Conservation (phyloP, 495 filamentous ascomycete species). For the Daldinia childiae region DNA sequence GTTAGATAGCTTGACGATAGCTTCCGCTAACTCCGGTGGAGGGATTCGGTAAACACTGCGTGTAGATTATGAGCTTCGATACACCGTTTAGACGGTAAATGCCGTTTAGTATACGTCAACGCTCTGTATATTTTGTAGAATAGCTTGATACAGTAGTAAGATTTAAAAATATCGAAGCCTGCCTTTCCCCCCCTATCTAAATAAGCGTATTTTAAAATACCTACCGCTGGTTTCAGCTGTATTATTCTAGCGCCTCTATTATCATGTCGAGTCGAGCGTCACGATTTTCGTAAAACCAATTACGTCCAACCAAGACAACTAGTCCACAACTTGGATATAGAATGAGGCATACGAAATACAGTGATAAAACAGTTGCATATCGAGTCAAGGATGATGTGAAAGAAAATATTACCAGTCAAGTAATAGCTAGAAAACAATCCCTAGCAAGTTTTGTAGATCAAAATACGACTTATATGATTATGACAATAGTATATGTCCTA, state of each 20-base stretch:
- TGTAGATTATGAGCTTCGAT: not conserved
- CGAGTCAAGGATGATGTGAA: not conserved
- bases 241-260: not conserved
- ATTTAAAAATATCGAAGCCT: not conserved
- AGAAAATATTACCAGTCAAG: not conserved
- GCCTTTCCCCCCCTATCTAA: not conserved
- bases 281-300: not conserved
- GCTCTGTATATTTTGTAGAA: not conserved
- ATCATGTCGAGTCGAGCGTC: conserved; percentile 3
- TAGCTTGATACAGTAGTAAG: not conserved
- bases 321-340: not conserved
- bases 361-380: not conserved
- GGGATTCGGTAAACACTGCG: conserved; percentile 14
- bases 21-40: conserved; percentile 20
- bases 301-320: not conserved
- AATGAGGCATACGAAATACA: not conserved
- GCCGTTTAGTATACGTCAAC: conserved; percentile 1
- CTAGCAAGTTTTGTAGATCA: conserved; percentile 25
- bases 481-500: conserved; percentile 17
- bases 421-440: conserved; percentile 5
- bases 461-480: conserved; percentile 22
- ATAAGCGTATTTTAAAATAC: not conserved
- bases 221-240: not conserved
- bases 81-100: not conserved
- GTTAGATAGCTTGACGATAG: conserved; percentile 22